Evolutionary conservation across 352 stramenopile species (phyloP), one percentile per base, ranked within the genome.

Genomic region (Phytophthora ramorum): DNA sequence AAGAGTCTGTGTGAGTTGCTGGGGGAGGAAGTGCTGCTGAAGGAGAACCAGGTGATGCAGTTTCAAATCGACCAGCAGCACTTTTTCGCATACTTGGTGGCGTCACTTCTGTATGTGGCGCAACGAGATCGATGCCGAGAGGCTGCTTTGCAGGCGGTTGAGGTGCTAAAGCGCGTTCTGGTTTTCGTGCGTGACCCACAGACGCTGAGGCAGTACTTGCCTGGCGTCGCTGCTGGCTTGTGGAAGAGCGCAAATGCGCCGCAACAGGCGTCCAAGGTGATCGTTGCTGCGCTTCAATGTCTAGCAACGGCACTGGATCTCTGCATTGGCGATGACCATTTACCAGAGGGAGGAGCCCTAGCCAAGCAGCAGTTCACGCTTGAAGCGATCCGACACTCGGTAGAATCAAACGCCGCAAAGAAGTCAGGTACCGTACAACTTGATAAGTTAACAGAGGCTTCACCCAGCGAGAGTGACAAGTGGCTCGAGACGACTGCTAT

Each of bases 11-110:
- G 62, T 5, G 52, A 73, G 26, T 35, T 90, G 14, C 66, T 92
- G 14, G 43, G 58, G 22, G 54, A 48, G 3, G n/a, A 37, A 41
- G 55, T 55, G 10, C 32, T 66, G n/a, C 38, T 48, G 1, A 4
- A 20, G 7, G 20, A 63, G 13, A 61, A 60, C 20, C 56, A 68
- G 40, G 24, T 44, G 34, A 48, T 66, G 17, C 71, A 55, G 35
- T 56, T 58, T 61, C 66, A 53, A 35, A 58, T 57, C 12, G 74
- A 91, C 26, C 66, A 81, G 16, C 71, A 78, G 12, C 71, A 95
- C 57, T 91, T 95, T 35, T 75, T 93, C 50, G 84, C 84, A 26
- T 95, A 92, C 51, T 28, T 84, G 4, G 71, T 95, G 10, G 81
- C 79, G 7, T 69, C 77, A 48, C 52, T 93, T 20, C 58, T 95